Percentiles rank a stretch among this genome's conserved stretches.
Conservation (phyloP, 495 filamentous ascomycete genomes). For the Aspergillus sparsus region DNA sequence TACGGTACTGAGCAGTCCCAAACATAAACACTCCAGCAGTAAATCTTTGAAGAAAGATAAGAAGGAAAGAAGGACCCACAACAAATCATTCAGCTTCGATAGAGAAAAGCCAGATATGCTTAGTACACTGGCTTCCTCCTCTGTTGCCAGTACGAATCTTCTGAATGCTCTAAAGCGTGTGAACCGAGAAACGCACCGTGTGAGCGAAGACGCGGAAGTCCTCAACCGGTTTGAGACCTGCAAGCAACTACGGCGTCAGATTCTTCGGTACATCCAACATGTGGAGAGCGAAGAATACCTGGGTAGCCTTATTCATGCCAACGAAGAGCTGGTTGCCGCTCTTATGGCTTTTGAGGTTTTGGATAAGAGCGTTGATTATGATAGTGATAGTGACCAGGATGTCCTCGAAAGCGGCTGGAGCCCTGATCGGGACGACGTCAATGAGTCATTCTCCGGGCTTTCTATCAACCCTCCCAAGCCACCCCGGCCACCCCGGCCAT, state of each 20-base stretch:
- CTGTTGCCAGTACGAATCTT: conserved; percentile 87
- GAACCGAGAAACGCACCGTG: conserved; percentile 84
- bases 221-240: conserved; percentile 80
- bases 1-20: conserved; percentile 39
- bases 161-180: conserved; percentile 86
- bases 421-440: conserved; percentile 33
- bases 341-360: conserved; percentile 93
- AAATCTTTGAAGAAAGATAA: conserved; percentile 43
- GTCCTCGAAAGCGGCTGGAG: conserved; percentile 41
- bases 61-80: conserved; percentile 46
- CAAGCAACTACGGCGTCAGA: conserved; percentile 77
- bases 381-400: conserved; percentile 84
- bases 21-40: conserved; percentile 34
- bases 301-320: conserved; percentile 76
- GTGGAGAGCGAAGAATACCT: conserved; percentile 83
- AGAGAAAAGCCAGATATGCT: conserved; percentile 85
- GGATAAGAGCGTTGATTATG: conserved; percentile 93
- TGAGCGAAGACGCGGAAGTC: conserved; percentile 79
- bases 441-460: conserved; percentile 44
- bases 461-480: conserved; percentile 45
- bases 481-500: conserved; percentile 39
- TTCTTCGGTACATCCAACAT: conserved; percentile 85
- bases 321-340: conserved; percentile 84
- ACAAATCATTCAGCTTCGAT: conserved; percentile 71
- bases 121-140: conserved; percentile 77